Percentiles rank a stretch among this genome's conserved stretches.
These are phyloP conservation scores for Capronia americana DNA, from an alignment of 2,329 filamentous ascomycete genomes.

Conservation along the genomic window DNA sequence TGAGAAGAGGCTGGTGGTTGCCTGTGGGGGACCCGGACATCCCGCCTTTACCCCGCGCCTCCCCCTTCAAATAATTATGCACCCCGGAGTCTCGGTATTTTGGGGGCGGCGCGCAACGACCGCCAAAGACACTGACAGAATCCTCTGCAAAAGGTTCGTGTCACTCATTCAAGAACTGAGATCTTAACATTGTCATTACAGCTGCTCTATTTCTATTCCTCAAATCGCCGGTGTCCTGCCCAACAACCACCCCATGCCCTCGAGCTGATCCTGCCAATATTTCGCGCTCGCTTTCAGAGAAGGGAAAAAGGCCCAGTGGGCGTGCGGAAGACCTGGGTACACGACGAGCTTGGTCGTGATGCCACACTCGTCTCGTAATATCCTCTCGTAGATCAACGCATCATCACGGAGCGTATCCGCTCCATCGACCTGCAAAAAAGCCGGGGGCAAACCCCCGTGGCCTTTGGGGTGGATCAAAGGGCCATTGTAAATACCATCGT, in stretches of 20 bases:
- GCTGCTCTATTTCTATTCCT: too few relatives aligned
- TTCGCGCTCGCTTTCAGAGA: conserved; percentile 38
- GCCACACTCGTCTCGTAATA: conserved; percentile 35
- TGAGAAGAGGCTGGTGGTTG: too few relatives aligned
- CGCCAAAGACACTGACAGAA: too few relatives aligned
- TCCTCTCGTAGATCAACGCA: conserved; percentile 37
- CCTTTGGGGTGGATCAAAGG: conserved; percentile 8
- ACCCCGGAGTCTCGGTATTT: too few relatives aligned
- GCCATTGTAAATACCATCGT: not conserved
- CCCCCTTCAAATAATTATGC: too few relatives aligned
- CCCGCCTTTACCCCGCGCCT: too few relatives aligned
- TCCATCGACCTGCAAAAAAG: conserved; percentile 16
- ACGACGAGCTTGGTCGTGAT: conserved; percentile 42
- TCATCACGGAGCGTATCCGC: conserved; percentile 23
- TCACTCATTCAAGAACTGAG: too few relatives aligned
- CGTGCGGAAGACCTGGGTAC: conserved; percentile 46
- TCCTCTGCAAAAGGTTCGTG: too few relatives aligned
- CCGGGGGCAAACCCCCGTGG: not conserved
- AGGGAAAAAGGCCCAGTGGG: conserved; percentile 41
- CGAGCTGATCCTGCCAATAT: conserved; percentile 38
- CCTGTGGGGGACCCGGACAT: too few relatives aligned
- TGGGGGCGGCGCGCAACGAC: too few relatives aligned
- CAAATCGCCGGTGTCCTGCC: not conserved
- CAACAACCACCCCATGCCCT: conserved; percentile 35
- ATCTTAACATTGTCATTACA: too few relatives aligned